These are phyloP conservation scores for Pelargonium fulgidum DNA, from an alignment of 441 rosid species.

Conservation along the genomic window DNA sequence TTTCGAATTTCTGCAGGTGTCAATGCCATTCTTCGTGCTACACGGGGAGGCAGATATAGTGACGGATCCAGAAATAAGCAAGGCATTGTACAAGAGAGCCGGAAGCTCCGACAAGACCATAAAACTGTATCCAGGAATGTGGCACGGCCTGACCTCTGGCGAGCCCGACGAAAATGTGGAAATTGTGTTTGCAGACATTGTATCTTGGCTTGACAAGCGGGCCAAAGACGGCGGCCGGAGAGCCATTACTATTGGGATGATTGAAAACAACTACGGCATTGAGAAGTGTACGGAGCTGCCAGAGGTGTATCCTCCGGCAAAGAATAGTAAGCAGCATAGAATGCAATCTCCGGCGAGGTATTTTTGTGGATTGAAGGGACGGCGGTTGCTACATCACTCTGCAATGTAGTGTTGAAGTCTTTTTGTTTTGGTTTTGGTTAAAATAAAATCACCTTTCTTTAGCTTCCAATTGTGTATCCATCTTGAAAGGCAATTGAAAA, in stretches of 20 bases:
- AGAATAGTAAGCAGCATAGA: neutral
- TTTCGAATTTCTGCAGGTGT: conserved; percentile 36
- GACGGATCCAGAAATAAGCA: conserved; percentile 95
- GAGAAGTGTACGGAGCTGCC: conserved; percentile 20
- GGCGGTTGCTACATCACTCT: conserved; percentile 47
- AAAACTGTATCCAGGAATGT: conserved; percentile 71
- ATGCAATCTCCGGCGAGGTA: conserved; percentile 23
- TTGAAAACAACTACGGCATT: conserved; percentile 19
- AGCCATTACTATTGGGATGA: conserved; percentile 26
- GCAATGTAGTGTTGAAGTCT: conserved; percentile 37
- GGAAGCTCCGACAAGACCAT: conserved; percentile 75
- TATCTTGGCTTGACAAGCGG: conserved; percentile 63
- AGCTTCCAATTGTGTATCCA: neutral
- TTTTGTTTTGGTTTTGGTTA: too few relatives aligned
- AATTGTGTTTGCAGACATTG: conserved; percentile 64
- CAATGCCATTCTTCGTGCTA: conserved; percentile 65
- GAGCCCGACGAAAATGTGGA: conserved; percentile 70
- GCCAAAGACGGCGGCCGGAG: conserved; percentile 17
- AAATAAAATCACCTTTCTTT: neutral
- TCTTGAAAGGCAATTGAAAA: neutral
- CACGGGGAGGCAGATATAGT: conserved; percentile 90
- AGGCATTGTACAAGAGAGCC: conserved; percentile 62
- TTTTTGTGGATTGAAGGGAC: conserved; percentile 57
- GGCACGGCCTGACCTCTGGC: conserved; percentile 82
- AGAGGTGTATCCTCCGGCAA: neutral